phyloP scores from a whole-genome alignment of 2,329 filamentous ascomycete species.

The Verruconis gallopava region DNA sequence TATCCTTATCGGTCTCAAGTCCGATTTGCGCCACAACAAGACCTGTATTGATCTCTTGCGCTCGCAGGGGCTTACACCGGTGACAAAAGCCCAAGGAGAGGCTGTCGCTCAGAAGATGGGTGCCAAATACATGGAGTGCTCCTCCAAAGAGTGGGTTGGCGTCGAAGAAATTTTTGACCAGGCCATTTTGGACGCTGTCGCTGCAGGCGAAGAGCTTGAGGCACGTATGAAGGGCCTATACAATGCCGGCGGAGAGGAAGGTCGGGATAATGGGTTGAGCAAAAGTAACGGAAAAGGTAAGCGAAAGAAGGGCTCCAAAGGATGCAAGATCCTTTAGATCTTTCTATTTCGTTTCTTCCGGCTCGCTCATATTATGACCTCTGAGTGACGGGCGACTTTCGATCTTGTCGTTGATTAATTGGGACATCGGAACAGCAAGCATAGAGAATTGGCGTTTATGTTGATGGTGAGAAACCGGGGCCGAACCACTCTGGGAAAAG shows the following conservation, averaged over 20 bases:
- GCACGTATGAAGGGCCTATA: neutral
- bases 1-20: slow-evolving; percentile 91
- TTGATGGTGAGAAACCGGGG: too few relatives aligned
- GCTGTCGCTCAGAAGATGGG: slow-evolving; percentile 87
- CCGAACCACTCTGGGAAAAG: too few relatives aligned
- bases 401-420: slow-evolving; percentile 1
- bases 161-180: slow-evolving; percentile 94
- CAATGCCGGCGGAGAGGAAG: neutral
- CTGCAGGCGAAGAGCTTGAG: slow-evolving; percentile 28
- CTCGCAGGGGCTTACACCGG: slow-evolving; percentile 89
- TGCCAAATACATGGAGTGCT: slow-evolving; percentile 94
- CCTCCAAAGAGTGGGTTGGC: slow-evolving; percentile 90
- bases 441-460: too few relatives aligned
- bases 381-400: neutral
- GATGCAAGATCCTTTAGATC: slow-evolving; percentile 26
- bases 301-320: slow-evolving; percentile 14
- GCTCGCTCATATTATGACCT: too few relatives aligned
- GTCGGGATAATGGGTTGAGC: neutral
- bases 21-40: slow-evolving; percentile 86
- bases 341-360: neutral
- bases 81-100: slow-evolving; percentile 80
- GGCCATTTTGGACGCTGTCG: slow-evolving; percentile 80
- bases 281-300: slow-evolving; percentile 5
- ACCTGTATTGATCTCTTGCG: slow-evolving; percentile 98
- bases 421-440: too few relatives aligned